phyloP scores from a whole-genome alignment of 805 yeast genomes.

The Pichia ethanolica region DNA sequence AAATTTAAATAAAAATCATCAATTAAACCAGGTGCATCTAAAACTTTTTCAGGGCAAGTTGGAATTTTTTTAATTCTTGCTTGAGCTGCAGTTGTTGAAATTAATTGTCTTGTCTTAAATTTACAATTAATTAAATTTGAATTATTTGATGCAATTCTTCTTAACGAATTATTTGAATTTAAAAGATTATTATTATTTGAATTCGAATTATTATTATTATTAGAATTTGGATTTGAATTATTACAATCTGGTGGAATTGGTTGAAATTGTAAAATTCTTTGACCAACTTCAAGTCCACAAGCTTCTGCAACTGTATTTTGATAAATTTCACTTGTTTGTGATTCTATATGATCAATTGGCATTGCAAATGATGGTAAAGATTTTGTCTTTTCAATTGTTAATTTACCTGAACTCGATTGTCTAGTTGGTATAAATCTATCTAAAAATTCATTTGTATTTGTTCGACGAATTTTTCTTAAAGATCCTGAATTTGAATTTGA shows the following conservation, averaged over 20 bases:
- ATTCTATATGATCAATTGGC: conserved; percentile 48
- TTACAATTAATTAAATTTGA: conserved; percentile 6
- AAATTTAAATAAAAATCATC: conserved; percentile 90
- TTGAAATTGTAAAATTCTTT: conserved; percentile 77
- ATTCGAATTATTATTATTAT: too few relatives aligned
- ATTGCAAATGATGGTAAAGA: conserved; percentile 30
- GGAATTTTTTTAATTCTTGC: conserved; percentile 73
- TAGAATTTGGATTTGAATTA: neutral
- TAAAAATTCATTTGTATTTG: conserved; percentile 29
- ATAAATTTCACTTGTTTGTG: conserved; percentile 50
- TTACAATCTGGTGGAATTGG: conserved; percentile 70
- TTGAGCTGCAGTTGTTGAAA: conserved; percentile 42
- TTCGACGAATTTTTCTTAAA: conserved; percentile 24
- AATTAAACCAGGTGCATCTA: conserved; percentile 91
- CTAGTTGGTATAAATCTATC: conserved; percentile 61
- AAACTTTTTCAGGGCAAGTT: conserved; percentile 82
- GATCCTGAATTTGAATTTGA: conserved; percentile 12
- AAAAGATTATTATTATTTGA: neutral
- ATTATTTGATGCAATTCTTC: conserved; percentile 16
- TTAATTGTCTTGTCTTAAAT: conserved; percentile 19
- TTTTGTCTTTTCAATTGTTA: conserved; percentile 30
- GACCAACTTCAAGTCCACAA: conserved; percentile 79
- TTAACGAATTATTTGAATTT: conserved; percentile 5
- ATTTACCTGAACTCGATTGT: conserved; percentile 40
- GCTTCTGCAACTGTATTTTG: conserved; percentile 88